phyloP scores from a whole-genome alignment of 768 basidiomycete genomes.

The Podaxis sp. region DNA sequence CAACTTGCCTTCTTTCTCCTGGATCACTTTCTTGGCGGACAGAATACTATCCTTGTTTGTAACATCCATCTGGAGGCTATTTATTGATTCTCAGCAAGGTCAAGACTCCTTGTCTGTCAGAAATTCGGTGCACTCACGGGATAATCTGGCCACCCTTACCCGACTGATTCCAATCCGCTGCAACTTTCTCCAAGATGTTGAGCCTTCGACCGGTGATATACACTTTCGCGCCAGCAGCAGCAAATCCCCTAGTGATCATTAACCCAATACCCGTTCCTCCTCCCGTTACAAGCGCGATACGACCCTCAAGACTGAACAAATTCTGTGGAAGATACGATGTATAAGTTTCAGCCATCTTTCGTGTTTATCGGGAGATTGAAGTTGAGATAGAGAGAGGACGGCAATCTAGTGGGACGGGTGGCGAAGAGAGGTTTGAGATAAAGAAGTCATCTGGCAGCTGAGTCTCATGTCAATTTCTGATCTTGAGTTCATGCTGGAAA shows the following conservation, averaged over 20 bases:
- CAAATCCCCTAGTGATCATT: conserved; percentile 72
- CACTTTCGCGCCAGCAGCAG: conserved; percentile 75
- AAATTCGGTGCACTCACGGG: conserved; percentile 41
- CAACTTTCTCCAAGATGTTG: conserved; percentile 59
- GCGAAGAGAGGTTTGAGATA: background rate
- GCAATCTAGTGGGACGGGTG: background rate
- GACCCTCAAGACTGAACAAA: conserved; percentile 54
- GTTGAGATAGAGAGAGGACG: background rate
- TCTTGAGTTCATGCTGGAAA: background rate
- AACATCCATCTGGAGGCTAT: conserved; percentile 67
- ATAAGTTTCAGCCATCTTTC: conserved; percentile 15
- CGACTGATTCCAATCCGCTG: conserved; percentile 43
- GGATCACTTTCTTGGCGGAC: conserved; percentile 49
- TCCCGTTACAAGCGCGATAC: conserved; percentile 53
- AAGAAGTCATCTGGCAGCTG: background rate
- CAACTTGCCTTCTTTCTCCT: conserved; percentile 62
- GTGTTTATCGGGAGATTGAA: background rate
- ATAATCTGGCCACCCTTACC: conserved; percentile 50
- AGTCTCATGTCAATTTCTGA: background rate
- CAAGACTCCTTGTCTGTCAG: background rate
- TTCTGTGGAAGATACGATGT: conserved; percentile 30
- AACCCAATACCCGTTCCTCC: conserved; percentile 55
- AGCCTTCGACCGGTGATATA: conserved; percentile 74
- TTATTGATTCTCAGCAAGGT: conserved; percentile 8
- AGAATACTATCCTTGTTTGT: conserved; percentile 68